phyloP scores from a whole-genome alignment of 495 filamentous ascomycete genomes.

The Talaromyces nanjingensis region DNA sequence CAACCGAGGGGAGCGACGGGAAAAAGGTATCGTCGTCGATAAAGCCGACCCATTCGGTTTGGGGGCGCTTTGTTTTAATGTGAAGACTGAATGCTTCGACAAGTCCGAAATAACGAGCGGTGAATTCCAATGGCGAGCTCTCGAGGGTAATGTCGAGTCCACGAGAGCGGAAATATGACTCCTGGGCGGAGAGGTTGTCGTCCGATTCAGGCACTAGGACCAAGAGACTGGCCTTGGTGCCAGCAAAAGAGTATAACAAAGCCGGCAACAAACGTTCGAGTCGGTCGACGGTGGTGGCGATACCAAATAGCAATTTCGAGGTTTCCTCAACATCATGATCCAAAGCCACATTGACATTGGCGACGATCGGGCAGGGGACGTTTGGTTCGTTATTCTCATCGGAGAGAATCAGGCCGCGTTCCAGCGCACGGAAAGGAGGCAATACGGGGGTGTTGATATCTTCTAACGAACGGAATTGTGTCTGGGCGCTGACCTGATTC shows the following conservation, averaged over 20 bases:
- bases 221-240: constrained; percentile 42
- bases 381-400: constrained; percentile 26
- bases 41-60: constrained; percentile 58
- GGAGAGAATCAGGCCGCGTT: constrained; percentile 40
- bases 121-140: constrained; percentile 45
- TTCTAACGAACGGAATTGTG: constrained; percentile 37
- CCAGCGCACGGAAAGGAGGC: constrained; percentile 37
- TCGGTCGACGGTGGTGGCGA: constrained; percentile 44
- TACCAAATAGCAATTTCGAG: constrained; percentile 43
- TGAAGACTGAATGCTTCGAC: constrained; percentile 48
- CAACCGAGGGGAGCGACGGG: constrained; percentile 49
- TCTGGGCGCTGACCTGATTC: constrained; percentile 28
- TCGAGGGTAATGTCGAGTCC: constrained; percentile 51
- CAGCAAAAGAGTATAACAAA: constrained; percentile 42
- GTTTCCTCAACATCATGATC: constrained; percentile 42
- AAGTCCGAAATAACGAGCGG: constrained; percentile 59
- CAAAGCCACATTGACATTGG: constrained; percentile 37
- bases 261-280: constrained; percentile 41
- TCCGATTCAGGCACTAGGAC: constrained; percentile 43
- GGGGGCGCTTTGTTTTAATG: constrained; percentile 38
- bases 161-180: constrained; percentile 41
- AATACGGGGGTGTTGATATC: constrained; percentile 36
- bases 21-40: constrained; percentile 74
- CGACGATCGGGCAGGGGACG: constrained; percentile 39
- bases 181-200: constrained; percentile 35